Base-by-base conservation (phyloP, 345 rosid genomes). In the Salix suchowensis region DNA sequence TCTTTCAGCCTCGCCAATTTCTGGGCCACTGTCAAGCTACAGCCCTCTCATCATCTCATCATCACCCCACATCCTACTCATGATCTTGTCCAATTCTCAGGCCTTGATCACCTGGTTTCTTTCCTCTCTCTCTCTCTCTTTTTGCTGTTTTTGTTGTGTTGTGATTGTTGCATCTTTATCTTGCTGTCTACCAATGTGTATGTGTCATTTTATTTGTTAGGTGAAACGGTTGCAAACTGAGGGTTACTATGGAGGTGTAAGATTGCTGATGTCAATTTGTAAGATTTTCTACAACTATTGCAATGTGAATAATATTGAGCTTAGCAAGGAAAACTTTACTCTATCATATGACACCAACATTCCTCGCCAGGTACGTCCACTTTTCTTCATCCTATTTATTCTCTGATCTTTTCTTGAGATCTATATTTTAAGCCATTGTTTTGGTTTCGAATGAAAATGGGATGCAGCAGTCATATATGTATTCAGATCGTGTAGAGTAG, bases 181-280 rank as follows among this genome's bases (percentile, higher is more conserved):
- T 67, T 28, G 44, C 13, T 40, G 13, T 13, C 24, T 21, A 52
- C 6, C 36, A 4, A 64, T 10, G 36, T 64, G 28, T 24, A 3
- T 3, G 4, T 0, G 6, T 65, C 19, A 4, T 7, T 60, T 79
- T 60, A 48, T 4, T 48, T 71, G 36, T 13, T 72, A 94, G 97
- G 84, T 89, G 78, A 82, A 81, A 70, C 87, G 97, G 75, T 82
- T 93, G 88, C 82, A 88, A 68, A 93, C 74, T 65, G 99, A 93
- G 87, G 99, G 99, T 4, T 96, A 89, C 74, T 93, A 93, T 82
- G 99, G 98, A 58, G 99, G 99, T 10, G 94, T 93, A 0, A 86
- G 98, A 67, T 84, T 93, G 89, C 88, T 96, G 24, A 89, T 96
- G 99, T 90, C 99, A 0, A 89, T 93, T 65, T 96, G 96, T 46